phyloP scores from a whole-genome alignment of 768 basidiomycete genomes.

The Gautieria morchelliformis region DNA sequence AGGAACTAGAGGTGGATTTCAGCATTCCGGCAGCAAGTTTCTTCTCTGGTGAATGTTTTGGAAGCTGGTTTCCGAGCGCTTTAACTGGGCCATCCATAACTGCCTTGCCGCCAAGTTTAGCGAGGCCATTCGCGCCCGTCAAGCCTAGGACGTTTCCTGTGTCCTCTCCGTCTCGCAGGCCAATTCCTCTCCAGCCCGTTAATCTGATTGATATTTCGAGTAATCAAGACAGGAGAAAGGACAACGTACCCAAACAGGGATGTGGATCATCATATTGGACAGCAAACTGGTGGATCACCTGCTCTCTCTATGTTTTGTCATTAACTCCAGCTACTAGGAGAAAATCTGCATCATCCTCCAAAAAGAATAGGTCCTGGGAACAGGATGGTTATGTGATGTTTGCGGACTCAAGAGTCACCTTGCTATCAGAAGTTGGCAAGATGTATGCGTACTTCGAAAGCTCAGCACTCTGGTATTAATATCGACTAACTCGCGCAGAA shows the following conservation, averaged over 20 bases:
- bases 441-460: constrained; percentile 7
- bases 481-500: constrained; percentile 26
- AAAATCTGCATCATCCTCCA: constrained; percentile 12
- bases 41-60: constrained; percentile 59
- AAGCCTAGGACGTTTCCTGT: background rate
- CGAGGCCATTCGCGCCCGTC: background rate
- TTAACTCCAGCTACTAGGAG: constrained; percentile 10
- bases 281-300: background rate
- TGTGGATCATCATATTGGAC: background rate
- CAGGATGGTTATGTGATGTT: constrained; percentile 12
- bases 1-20: constrained; percentile 59
- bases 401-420: constrained; percentile 9
- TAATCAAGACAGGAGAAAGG: background rate
- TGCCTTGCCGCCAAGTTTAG: background rate
- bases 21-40: constrained; percentile 44
- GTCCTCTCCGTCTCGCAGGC: background rate
- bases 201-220: background rate
- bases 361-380: constrained; percentile 26
- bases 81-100: constrained; percentile 12
- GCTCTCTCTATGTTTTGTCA: too few relatives aligned
- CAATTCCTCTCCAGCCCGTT: background rate
- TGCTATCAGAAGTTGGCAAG: constrained; percentile 14
- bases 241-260: background rate
- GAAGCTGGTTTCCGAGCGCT: constrained; percentile 20
- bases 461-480: background rate